phyloP scores from a whole-genome alignment of 1,284 basidiomycete species.

The Hypsizygus ulmarius region DNA sequence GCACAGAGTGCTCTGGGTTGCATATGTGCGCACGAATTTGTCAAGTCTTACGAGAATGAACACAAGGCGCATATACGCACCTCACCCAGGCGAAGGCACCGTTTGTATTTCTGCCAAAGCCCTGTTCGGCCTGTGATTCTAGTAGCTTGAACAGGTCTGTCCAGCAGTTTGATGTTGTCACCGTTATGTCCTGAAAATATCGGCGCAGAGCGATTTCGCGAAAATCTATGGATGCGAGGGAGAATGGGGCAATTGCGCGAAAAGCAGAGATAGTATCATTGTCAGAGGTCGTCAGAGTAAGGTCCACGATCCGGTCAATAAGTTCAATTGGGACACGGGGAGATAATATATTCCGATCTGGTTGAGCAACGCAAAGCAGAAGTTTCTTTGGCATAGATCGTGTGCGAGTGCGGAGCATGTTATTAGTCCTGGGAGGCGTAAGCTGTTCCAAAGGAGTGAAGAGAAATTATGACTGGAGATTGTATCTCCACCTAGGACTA shows the following conservation, averaged over 20 bases:
- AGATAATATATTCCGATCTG: constrained; percentile 10
- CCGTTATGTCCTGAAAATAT: constrained; percentile 35
- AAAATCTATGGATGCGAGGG: constrained; percentile 39
- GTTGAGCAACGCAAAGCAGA: not conserved
- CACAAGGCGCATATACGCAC: constrained; percentile 27
- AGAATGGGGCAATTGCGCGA: constrained; percentile 34
- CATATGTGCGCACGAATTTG: constrained; percentile 21
- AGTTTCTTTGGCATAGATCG: constrained; percentile 1
- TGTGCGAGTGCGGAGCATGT: constrained; percentile 7
- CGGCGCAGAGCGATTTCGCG: constrained; percentile 40
- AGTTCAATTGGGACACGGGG: constrained; percentile 41
- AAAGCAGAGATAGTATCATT: constrained; percentile 23
- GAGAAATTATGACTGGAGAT: not conserved
- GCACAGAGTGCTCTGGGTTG: constrained; percentile 20
- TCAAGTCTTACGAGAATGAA: not conserved
- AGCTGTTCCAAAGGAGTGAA: not conserved
- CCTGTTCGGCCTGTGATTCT: constrained; percentile 15
- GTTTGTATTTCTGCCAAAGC: constrained; percentile 9
- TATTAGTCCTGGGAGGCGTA: constrained; percentile 6
- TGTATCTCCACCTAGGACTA: not conserved
- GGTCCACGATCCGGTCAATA: constrained; percentile 38
- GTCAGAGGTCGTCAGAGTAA: constrained; percentile 22
- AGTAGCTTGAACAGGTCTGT: constrained; percentile 26
- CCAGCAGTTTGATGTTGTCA: constrained; percentile 29
- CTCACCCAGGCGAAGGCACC: constrained; percentile 36